Evolutionary conservation across 2,329 filamentous ascomycete species (phyloP), one percentile per base, ranked within the genome.

Genomic region (Pyrenophora teres): DNA sequence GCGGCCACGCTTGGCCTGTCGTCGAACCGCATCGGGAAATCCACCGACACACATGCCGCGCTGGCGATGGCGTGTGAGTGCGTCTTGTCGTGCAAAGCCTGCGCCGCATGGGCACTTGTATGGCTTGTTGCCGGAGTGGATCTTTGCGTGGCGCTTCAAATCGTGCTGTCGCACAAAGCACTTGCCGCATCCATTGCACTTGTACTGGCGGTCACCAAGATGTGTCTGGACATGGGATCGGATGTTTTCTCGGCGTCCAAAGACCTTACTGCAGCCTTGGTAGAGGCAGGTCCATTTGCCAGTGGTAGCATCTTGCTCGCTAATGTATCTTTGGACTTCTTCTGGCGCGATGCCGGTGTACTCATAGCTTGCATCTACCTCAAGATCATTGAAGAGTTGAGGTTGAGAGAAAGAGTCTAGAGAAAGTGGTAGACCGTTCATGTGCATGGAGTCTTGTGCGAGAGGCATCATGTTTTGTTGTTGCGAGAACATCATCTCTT

Each of bases 201-300:
- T 88, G 77, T 91, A 99, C 72, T 97, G 94, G 40, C 94, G 85
- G 73, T 99, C 94, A 66, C 95, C 94, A 59, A 99, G 87, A 75
- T 99, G 94, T 3, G 94, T 99, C 76, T 99, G 94, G 12, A 99
- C 90, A 73, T 99, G 94, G 0, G 92, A 96, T 73, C 96, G 96
- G 79, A 97, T 97, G 76, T 99, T 97, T 74, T 99, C 94, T 74
- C 97, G 96, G 63, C 94, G 86, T n/a, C 92, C 93, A 70, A 99
- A 97, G 46, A 87, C 85, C 74, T 96, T 96, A 63, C 87, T 84
- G 74, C 94, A 99, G 23, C 86, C 87, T 7, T 90, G 79, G 63
- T 74, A 81, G 13, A 80, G 68, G 63, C 79, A 81, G 9, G 73
- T 77, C 74, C 77, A 81, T 32, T 78, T 75, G 57, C 74, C 73